A percentile compares a stretch with the other conserved stretches of the same genome.
Conservation (phyloP, 2,329 filamentous ascomycete species). For the Aspergillus tubingensis region DNA sequence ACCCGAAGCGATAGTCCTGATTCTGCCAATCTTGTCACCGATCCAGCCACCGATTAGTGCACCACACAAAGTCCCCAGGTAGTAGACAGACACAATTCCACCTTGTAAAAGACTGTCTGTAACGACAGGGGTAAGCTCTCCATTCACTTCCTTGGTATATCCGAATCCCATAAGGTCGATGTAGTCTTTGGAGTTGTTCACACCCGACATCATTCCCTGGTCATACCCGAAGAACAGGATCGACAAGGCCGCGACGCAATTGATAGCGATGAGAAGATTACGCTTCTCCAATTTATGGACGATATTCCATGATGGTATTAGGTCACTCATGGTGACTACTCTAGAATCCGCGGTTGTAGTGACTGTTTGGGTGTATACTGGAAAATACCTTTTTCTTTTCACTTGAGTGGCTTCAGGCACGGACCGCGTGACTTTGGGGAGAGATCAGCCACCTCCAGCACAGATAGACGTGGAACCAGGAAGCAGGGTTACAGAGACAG, state of each 20-base stretch:
- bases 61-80: constrained; percentile 65
- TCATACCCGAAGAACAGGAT: constrained; percentile 70
- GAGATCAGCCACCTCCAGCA: neutral
- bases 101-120: constrained; percentile 63
- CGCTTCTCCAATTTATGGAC: constrained; percentile 59
- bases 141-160: constrained; percentile 51
- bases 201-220: constrained; percentile 60
- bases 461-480: neutral
- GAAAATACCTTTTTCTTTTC: neutral
- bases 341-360: neutral
- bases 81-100: constrained; percentile 62
- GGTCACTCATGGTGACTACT: constrained; percentile 36
- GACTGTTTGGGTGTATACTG: neutral
- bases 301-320: constrained; percentile 49
- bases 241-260: constrained; percentile 63
- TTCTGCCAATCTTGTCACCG: constrained; percentile 63
- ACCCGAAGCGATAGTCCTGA: constrained; percentile 64
- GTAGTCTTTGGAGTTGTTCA: constrained; percentile 67
- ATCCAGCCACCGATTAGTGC: constrained; percentile 64
- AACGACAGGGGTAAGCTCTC: constrained; percentile 53
- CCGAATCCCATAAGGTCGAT: constrained; percentile 67
- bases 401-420: neutral
- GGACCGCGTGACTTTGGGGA: neutral
- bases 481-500: neutral
- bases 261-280: constrained; percentile 61